Evolutionary conservation across 805 yeast species (phyloP), one percentile per base, ranked within the genome.

Genomic region (Yamadazyma endophytica): DNA sequence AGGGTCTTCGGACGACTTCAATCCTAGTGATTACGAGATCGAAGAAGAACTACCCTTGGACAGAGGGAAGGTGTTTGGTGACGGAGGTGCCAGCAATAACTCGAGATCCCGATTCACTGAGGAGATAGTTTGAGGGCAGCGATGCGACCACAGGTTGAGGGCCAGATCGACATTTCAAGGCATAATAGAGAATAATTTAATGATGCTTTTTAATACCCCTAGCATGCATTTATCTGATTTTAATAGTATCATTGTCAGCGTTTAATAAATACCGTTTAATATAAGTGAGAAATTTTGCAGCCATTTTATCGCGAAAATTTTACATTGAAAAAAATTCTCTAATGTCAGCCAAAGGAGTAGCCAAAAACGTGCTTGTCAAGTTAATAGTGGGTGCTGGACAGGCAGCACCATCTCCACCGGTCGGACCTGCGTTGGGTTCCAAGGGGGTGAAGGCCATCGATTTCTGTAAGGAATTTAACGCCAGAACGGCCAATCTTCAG

Each of bases 351-450:
- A 37, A 24, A 32, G 37, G 31, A 26, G 11, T 25, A 9, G 37
- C 68, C 13, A 83, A 78, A 55, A 82, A 78, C 54, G 65, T 80
- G 23, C 52, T 89, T 46, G 87, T 90, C 32, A 92, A 90, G 59
- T 75, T 90, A 39, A 79, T 90, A 30, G 97, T 90, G 4, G 96
- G 90, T 6, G 97, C 98, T 4, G 97, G 97, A 4, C 85, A 88
- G 56, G 98, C 98, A 0, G 92, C 97, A 2, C 97, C 98, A 24
- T 82, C 96, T 2, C 98, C 98, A 17, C 98, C 98, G 5, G 97
- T 92, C 17, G 98, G 98, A 44, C 98, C 98, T 27, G 98, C 97
- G 0, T 69, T 92, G 29, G 98, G 98, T 45, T 90, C 97, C 37
- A 90, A 90, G 58, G 98, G 98, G 69, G 95, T 92, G 28, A 92